Base-by-base conservation (phyloP, 2,329 filamentous ascomycete genomes). In the Paecilomyces fulvus region DNA sequence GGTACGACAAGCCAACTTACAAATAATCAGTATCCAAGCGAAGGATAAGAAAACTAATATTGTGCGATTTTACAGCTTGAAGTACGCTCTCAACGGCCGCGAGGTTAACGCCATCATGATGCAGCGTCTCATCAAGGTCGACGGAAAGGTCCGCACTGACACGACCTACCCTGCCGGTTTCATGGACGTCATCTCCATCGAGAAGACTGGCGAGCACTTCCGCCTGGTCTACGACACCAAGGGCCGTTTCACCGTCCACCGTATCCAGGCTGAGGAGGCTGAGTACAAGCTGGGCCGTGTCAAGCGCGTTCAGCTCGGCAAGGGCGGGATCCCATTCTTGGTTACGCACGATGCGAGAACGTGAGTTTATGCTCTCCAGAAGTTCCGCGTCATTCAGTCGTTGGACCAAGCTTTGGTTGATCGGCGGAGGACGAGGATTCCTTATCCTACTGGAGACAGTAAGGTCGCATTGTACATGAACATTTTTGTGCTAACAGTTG, bases 311-410 rank as follows among this genome's bases (percentile, higher is more conserved):
- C 94, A 99, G 85, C 86, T 99, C 73, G 94, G 94, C 84, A 92
- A 91, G 81, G 95, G 94, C 82, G 94, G 92, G 84, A 95, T 99
- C 87, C 94, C 94, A 95, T 99, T 96, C 92, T 96, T 97, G 91
- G 94, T 99, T 90, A 99, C 94, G 92, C 94, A 99, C 90, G 94
- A 99, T 94, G 94, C 94, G 83, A 89, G 94, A 91, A 99, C 94
- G 92, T 99, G 84, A 96, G 92, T 97, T 88, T 65, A 66, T 64
- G 61, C 71, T 68, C 68, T 70, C 85, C 62, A 64, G 60, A 70
- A 74, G 71, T 88, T 81, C 85, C 82, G 89, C 88, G 90, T 96
- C 92, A 94, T 92, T 96, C 92, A 96, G 92, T 87, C 92, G 92
- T 96, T 96, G 92, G 90, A 92, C 90, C 90, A 95, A 94, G 89